phyloP scores from a whole-genome alignment of 768 basidiomycete species.

The Dentipellis sp. region DNA sequence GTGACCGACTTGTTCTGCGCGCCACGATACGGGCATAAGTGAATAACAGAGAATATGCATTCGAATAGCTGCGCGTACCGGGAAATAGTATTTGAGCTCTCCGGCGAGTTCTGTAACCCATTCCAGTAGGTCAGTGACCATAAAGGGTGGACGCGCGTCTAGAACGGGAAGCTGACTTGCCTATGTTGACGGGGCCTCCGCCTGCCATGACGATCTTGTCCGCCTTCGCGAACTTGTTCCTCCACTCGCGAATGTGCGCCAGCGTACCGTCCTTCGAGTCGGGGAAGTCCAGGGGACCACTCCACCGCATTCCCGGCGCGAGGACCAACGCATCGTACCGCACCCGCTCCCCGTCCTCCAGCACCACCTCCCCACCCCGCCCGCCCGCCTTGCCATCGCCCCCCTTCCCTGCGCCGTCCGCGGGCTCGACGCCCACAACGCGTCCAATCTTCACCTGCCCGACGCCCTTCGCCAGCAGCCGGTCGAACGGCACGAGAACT shows the following conservation, averaged over 20 bases:
- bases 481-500: slow-evolving; percentile 37
- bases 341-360: slow-evolving; percentile 41
- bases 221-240: slow-evolving; percentile 13
- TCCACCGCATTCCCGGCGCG: slow-evolving; percentile 48
- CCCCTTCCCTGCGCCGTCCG: slow-evolving; percentile 7
- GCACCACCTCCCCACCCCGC: slow-evolving; percentile 35
- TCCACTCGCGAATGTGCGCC: slow-evolving; percentile 16
- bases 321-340: slow-evolving; percentile 49
- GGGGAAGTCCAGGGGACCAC: slow-evolving; percentile 39
- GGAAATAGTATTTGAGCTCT: slow-evolving; percentile 32
- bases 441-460: slow-evolving; percentile 28
- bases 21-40: background rate
- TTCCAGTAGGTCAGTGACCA: background rate
- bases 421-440: slow-evolving; percentile 29
- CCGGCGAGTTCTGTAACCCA: slow-evolving; percentile 28
- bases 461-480: slow-evolving; percentile 37
- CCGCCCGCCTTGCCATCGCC: slow-evolving; percentile 12
- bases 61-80: slow-evolving; percentile 22
- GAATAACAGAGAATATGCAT: background rate
- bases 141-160: background rate
- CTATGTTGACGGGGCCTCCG: slow-evolving; percentile 24
- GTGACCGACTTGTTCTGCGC: slow-evolving; percentile 37
- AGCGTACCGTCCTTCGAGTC: slow-evolving; percentile 18
- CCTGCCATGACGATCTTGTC: slow-evolving; percentile 16
- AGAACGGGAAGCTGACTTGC: slow-evolving; percentile 19